phyloP scores from a whole-genome alignment of 345 rosid species.

The Gossypium mustelinum region DNA sequence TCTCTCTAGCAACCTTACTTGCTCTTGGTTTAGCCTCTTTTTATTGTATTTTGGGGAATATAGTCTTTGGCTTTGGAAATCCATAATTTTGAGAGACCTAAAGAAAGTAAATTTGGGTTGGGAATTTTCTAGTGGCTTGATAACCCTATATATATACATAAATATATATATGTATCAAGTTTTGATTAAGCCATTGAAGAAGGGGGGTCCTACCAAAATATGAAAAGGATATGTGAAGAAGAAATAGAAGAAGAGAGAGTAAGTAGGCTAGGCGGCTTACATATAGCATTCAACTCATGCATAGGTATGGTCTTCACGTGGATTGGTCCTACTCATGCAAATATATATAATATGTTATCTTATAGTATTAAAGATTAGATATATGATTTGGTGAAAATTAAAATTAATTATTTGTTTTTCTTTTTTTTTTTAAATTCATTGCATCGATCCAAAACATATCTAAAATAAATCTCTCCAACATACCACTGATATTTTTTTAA shows the following conservation, averaged over 20 bases:
- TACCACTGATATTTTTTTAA: not conserved
- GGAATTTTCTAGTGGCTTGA: not conserved
- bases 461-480: not conserved
- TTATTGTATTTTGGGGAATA: slow-evolving; percentile 29
- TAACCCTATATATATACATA: not conserved
- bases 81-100: slow-evolving; percentile 18
- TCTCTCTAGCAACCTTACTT: slow-evolving; percentile 63
- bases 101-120: not conserved
- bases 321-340: slow-evolving; percentile 18
- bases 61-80: slow-evolving; percentile 25
- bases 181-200: not conserved
- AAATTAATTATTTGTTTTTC: not conserved
- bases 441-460: not conserved
- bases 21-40: slow-evolving; percentile 68
- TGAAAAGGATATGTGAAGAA: not conserved
- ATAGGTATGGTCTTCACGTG: slow-evolving; percentile 19
- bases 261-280: slow-evolving; percentile 9
- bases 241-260: not conserved
- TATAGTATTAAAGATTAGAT: not conserved
- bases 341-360: slow-evolving; percentile 8
- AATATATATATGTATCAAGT: not conserved
- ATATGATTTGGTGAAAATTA: not conserved
- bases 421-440: not conserved
- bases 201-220: not conserved
- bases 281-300: slow-evolving; percentile 8